Evolutionary conservation across 2,329 filamentous ascomycete genomes (phyloP).

Genomic region (Fusarium mundagurra): DNA sequence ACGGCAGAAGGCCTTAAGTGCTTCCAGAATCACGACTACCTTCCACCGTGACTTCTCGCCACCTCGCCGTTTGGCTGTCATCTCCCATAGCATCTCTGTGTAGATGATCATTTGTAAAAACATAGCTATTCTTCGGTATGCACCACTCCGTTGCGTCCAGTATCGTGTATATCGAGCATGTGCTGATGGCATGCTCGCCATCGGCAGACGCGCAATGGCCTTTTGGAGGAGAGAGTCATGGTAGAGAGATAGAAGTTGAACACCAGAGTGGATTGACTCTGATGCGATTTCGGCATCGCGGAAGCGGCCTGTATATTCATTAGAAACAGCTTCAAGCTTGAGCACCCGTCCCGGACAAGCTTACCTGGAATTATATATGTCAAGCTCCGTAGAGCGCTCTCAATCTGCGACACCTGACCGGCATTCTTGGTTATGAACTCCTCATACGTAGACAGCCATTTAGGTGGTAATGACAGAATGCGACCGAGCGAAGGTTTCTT

Average conservation of each 20-base stretch:
- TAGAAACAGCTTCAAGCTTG: neutral
- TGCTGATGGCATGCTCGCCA: constrained; percentile 63
- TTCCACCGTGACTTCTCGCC: constrained; percentile 86
- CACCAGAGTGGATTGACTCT: constrained; percentile 87
- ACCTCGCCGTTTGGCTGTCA: constrained; percentile 88
- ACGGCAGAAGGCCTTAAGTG: constrained; percentile 85
- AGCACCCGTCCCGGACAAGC: neutral
- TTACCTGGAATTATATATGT: constrained; percentile 94
- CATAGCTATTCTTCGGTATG: constrained; percentile 84
- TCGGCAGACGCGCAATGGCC: constrained; percentile 66
- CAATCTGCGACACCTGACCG: constrained; percentile 92
- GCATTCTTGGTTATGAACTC: constrained; percentile 96
- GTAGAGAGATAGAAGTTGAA: constrained; percentile 91
- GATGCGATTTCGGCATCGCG: constrained; percentile 94
- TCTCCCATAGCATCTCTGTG: constrained; percentile 96
- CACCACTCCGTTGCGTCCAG: constrained; percentile 69
- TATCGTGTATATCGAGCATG: constrained; percentile 74
- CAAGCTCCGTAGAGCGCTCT: constrained; percentile 89
- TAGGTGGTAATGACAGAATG: constrained; percentile 67
- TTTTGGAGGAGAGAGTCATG: constrained; percentile 86
- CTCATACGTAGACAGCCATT: constrained; percentile 78
- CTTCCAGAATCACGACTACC: constrained; percentile 84
- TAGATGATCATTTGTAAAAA: constrained; percentile 91
- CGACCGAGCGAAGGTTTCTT: constrained; percentile 43
- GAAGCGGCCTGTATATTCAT: constrained; percentile 70